Base-by-base conservation (phyloP, 2,329 filamentous ascomycete genomes). In the Talaromyces albobiverticillius region DNA sequence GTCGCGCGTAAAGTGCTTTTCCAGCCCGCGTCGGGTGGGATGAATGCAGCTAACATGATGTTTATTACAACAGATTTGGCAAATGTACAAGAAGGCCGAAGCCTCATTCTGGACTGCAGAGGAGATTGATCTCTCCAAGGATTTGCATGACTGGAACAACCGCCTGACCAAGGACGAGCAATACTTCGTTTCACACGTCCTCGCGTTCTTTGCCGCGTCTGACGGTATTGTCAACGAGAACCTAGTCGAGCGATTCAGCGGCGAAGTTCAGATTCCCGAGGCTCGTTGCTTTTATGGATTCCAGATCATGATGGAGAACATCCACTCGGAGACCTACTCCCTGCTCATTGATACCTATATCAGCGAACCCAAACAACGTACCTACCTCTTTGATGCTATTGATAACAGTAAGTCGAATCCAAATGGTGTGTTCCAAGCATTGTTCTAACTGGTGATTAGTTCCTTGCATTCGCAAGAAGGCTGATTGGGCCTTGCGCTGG, bases 271-370 rank as follows among this genome's bases (percentile, higher is more conserved):
- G 79, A 86, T 97, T 56, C 93, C 94, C 10, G 94, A 99, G 79
- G 94, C 94, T 61, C 91, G 94, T 68, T 99, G 94, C 86, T 99
- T 99, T 83, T 99, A 99, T 76, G 94, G 94, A 61, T 99, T 99
- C 84, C 94, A 99, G 81, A 97, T 97, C 80, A 99, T 99, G 94
- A 97, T 99, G 90, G 94, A 99, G 83, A 99, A 99, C 80, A 96
- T 99, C 68, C 94, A 99, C 83, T 96, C 94, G 14, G 94, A 99
- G 81, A 99, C 94, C 52, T 99, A 99, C 84, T 97, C 93, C 18
- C 87, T 99, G 32, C 86, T 99, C 71, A 99, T 99, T 72, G 94
- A 99, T 75, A 96, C 93, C 59, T 99, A 99, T 77, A 95, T 99
- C 79, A 96, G 95, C 82, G 94, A 99, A 80, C 89, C 90, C 59